Base-by-base conservation (phyloP, 2,329 filamentous ascomycete genomes). In the Colletotrichum melonis region DNA sequence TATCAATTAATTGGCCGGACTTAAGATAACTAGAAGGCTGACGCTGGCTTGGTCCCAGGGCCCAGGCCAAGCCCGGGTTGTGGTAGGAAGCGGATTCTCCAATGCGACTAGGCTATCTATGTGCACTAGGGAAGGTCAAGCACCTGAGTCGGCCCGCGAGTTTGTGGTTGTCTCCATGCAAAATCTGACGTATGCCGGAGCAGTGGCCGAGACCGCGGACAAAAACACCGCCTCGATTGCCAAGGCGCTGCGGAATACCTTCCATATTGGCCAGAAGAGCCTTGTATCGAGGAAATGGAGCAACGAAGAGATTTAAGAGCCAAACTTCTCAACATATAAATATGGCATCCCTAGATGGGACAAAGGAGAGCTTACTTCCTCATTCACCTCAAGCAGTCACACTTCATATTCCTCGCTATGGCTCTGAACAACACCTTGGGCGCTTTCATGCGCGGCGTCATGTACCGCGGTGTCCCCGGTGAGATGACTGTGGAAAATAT, bases 401-500 rank as follows among this genome's bases (percentile, higher is more conserved):
- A 38, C 2, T 38, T 38, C 32, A 5, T 11, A 38, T 16, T 16
- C 35, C 5, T 16, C 5, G 35, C 1, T 4, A 38, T 38, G 35
- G 12, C 35, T 38, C 35, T 38, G 0, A 38, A 38, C 35, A 38
- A 38, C 14, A 38, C 35, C 35, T 38, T 38, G 5, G 35, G 35
- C 14, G 35, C 35, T 16, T 5, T 38, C 35, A 63, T 63, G 42
- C 16, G 60, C 9, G 60, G 60, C 14, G 42, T 63, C 8, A 26
- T 63, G 38, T 63, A 52, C 42, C 14, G 42, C 12, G 24, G 60
- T 11, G 38, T 54, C 3, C 60, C 60, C 12, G 11, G 24, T 4
- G 65, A 73, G 4, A 62, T 76, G 26, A 46, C 71, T 12, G 75
- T 79, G 19, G 46, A 63, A 5, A 68, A 75, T n/a, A 58, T 78